Percentiles rank a stretch among this genome's conserved stretches.
Conservation (phyloP, 2,329 filamentous ascomycete species). For the Rutstroemia sp. region DNA sequence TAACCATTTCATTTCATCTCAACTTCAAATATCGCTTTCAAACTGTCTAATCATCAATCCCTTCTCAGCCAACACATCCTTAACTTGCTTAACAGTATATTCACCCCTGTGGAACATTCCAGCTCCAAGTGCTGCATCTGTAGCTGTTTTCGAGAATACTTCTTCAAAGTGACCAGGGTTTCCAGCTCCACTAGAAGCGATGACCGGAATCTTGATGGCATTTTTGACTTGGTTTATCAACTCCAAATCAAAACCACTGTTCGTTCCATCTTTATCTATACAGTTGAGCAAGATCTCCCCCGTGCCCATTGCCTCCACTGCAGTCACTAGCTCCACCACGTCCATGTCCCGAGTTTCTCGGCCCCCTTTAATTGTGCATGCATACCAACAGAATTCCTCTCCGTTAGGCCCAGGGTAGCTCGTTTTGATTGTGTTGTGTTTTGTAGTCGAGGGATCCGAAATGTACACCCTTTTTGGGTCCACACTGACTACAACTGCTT, state of each 20-base stretch:
- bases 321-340: constrained; percentile 77
- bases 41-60: constrained; percentile 74
- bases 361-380: constrained; percentile 93
- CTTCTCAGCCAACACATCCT: constrained; percentile 65
- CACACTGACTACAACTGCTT: constrained; percentile 92
- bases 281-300: constrained; percentile 95
- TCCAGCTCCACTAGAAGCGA: constrained; percentile 88
- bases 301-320: constrained; percentile 91
- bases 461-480: constrained; percentile 93
- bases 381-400: constrained; percentile 88
- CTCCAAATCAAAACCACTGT: constrained; percentile 90
- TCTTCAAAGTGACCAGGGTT: constrained; percentile 82
- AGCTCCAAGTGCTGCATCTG: constrained; percentile 88
- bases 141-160: constrained; percentile 77
- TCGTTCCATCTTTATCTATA: constrained; percentile 94
- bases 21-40: constrained; percentile 39
- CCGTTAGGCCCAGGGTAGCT: constrained; percentile 62
- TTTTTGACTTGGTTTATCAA: constrained; percentile 81
- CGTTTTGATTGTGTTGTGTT: constrained; percentile 68
- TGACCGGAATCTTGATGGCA: constrained; percentile 86
- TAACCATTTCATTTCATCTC: background rate
- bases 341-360: constrained; percentile 91
- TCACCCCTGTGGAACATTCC: constrained; percentile 97
- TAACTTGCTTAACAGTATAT: constrained; percentile 91
- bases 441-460: constrained; percentile 54